These are phyloP conservation scores for Drosera spatulata DNA, from an alignment of 179 eudicot genomes.

Conservation along the genomic window DNA sequence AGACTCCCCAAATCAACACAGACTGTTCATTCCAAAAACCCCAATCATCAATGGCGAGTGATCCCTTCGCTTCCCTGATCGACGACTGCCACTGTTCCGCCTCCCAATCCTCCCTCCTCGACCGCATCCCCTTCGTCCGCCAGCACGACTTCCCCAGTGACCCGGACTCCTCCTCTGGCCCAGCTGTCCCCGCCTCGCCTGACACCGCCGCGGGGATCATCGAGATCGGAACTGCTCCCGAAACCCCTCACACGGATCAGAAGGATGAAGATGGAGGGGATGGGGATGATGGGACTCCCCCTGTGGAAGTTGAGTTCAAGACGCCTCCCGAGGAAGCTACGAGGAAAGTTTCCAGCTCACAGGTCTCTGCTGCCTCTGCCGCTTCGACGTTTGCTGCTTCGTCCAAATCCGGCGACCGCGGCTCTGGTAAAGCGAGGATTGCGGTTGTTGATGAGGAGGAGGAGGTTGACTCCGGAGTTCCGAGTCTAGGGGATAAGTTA, in stretches of 20 bases:
- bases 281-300: neutral
- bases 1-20: neutral
- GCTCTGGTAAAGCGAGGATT: neutral
- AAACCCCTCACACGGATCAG: neutral
- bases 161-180: too few species aligned
- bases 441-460: too few species aligned
- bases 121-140: constrained; percentile 9
- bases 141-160: neutral
- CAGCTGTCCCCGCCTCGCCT: neutral
- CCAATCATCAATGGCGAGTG: neutral
- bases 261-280: neutral
- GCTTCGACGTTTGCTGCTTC: neutral
- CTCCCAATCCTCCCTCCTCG: constrained; percentile 14
- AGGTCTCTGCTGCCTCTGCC: neutral
- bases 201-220: neutral
- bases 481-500: neutral
- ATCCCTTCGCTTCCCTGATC: constrained; percentile 9
- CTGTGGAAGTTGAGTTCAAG: neutral
- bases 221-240: neutral
- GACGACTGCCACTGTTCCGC: constrained; percentile 8
- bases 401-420: neutral
- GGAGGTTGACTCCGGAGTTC: neutral
- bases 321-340: constrained; percentile 3
- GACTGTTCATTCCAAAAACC: neutral
- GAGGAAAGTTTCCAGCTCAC: neutral